phyloP scores from a whole-genome alignment of 2,329 filamentous ascomycete species.

The Zelopaecilomyces penicillatus region DNA sequence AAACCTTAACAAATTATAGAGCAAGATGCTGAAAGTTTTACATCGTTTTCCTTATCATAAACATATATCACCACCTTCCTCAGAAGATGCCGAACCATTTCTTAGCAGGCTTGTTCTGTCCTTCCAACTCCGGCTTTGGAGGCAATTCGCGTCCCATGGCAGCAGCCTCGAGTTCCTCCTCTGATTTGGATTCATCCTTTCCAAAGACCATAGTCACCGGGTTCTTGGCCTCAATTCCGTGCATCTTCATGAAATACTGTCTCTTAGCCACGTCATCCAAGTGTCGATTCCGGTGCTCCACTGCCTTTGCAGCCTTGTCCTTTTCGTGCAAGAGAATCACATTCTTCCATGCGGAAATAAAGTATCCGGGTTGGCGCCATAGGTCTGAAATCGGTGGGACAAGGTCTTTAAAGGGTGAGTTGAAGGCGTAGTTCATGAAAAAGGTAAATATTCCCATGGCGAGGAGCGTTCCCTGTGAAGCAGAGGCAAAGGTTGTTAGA shows the following conservation, averaged over 20 bases:
- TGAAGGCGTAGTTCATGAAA: slow-evolving; percentile 67
- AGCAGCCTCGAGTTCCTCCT: slow-evolving; percentile 27
- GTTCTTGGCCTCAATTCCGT: slow-evolving; percentile 63
- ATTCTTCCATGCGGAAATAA: slow-evolving; percentile 54
- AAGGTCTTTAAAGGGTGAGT: slow-evolving; percentile 71
- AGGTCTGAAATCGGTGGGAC: slow-evolving; percentile 65
- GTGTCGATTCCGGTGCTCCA: slow-evolving; percentile 62
- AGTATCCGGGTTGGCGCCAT: slow-evolving; percentile 60
- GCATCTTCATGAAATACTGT: slow-evolving; percentile 73
- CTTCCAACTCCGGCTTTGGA: slow-evolving; percentile 17
- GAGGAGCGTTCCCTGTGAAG: slow-evolving; percentile 53
- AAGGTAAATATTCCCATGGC: slow-evolving; percentile 65
- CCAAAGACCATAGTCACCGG: slow-evolving; percentile 41
- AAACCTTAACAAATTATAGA: not conserved
- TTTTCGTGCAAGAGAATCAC: slow-evolving; percentile 71
- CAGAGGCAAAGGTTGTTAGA: not conserved
- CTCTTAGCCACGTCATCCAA: slow-evolving; percentile 86
- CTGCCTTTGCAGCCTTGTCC: slow-evolving; percentile 59
- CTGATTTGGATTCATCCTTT: slow-evolving; percentile 27
- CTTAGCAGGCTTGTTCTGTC: slow-evolving; percentile 23
- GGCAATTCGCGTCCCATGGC: slow-evolving; percentile 28
- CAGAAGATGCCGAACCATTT: slow-evolving; percentile 82
- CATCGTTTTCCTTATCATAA: too few species aligned
- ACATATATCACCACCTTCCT: not conserved
- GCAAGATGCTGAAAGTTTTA: not conserved